Evolutionary conservation across 257 asterid genomes (phyloP).

Genomic region (Mitragyna speciosa): DNA sequence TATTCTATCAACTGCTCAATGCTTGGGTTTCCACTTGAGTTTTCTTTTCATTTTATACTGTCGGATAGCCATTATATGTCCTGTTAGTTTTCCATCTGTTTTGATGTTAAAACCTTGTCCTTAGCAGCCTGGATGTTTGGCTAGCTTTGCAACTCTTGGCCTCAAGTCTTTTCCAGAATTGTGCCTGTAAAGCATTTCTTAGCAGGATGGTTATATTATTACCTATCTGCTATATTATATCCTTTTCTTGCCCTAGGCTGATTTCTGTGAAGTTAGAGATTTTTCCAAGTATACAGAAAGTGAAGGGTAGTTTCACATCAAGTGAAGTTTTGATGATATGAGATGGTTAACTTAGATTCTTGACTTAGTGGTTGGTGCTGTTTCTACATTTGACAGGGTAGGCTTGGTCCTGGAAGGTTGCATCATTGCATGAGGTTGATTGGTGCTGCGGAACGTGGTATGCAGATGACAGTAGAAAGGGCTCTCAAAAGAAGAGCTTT

Average conservation of each 20-base stretch:
- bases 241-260: not conserved
- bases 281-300: not conserved
- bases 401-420: constrained; percentile 95
- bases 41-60: not conserved
- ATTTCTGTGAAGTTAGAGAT: not conserved
- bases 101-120: not conserved
- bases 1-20: not conserved
- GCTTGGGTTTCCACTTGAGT: not conserved
- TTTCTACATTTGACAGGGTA: constrained; percentile 51
- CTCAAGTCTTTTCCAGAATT: not conserved
- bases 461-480: constrained; percentile 84
- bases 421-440: constrained; percentile 98
- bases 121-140: not conserved
- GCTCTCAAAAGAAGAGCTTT: constrained; percentile 74
- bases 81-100: not conserved
- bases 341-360: not conserved
- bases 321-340: not conserved
- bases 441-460: constrained; percentile 96
- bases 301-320: not conserved
- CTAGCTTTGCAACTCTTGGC: not conserved
- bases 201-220: not conserved
- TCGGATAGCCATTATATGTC: not conserved
- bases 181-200: not conserved
- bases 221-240: not conserved
- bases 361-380: constrained; percentile 5